Evolutionary conservation across 805 yeast species (phyloP).

Genomic region (Cyberlindnera mississippiensis): DNA sequence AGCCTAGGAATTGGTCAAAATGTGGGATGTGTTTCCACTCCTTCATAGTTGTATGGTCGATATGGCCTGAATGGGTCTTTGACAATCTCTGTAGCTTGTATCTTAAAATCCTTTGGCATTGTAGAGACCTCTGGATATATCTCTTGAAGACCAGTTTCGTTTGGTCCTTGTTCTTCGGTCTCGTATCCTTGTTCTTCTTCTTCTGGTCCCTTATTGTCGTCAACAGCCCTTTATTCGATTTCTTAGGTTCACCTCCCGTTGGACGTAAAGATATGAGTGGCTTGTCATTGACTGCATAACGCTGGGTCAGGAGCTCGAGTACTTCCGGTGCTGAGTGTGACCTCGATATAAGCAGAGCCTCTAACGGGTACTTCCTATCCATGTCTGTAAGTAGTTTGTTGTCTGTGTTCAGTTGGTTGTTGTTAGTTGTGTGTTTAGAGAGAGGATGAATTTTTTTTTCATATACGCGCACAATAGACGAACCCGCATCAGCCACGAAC

Average conservation of each 20-base stretch:
- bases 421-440: neutral
- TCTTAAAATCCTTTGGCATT: constrained; percentile 25
- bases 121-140: constrained; percentile 24
- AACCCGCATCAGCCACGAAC: too few species aligned
- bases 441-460: too few species aligned
- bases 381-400: too few species aligned
- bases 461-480: too few species aligned
- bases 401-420: neutral
- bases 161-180: constrained; percentile 24
- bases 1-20: constrained; percentile 47
- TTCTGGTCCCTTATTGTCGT: constrained; percentile 15
- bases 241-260: constrained; percentile 22
- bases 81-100: constrained; percentile 20
- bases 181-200: constrained; percentile 10
- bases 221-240: constrained; percentile 19
- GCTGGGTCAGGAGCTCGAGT: constrained; percentile 31
- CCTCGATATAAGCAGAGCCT: constrained; percentile 19
- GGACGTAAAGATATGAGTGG: constrained; percentile 31
- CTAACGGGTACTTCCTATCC: constrained; percentile 26
- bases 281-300: constrained; percentile 31
- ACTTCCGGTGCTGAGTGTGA: constrained; percentile 22
- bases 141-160: constrained; percentile 29
- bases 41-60: constrained; percentile 20
- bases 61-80: constrained; percentile 2
- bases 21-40: constrained; percentile 29